Base-by-base conservation (phyloP, 495 filamentous ascomycete species). In the Lophium mytilinum region DNA sequence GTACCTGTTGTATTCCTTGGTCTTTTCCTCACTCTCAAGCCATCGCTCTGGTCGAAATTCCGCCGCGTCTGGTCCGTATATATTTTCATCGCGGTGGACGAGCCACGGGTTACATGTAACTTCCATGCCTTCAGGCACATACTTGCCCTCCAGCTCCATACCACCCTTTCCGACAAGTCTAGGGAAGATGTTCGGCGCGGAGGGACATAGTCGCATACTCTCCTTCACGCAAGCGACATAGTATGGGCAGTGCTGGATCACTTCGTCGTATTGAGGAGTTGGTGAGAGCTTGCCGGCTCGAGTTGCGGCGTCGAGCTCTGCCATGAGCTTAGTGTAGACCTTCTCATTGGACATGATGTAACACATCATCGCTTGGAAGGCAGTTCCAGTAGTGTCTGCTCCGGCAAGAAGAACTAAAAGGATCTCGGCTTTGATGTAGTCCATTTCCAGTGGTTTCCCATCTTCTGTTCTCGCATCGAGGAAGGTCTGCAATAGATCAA, bases 321-420 rank as follows among this genome's bases (percentile, higher is more conserved):
- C 61, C 70, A 81, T 76, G 47, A 88, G 73, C 40, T 71, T 75
- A 7, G 71, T 63, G 64, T 83, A 84, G 0, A 73, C 69, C 0
- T 49, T 36, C 0, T 74, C 71, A 47, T 75, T 70, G 6, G 68
- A 69, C 11, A 85, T 61, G 19, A 87, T 66, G 58, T 80, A 77
- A 19, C 75, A 59, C 42, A 87, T 67, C 40, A 81, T 71, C 1
- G 74, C 76, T 46, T 75, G 75, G 62, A 87, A 76, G 9, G 77
- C 72, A 1, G 77, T 80, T 0, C 80, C 78, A 0, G 78, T 82
- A 10, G 84, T 84, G 57, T 89, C 85, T 8, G 82, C 78, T n/a
- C 82, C 83, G 2, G 83, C 83, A 9, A 85, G 71, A 45, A 83
- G 65, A 15, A 82, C 73, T 0, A 82, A 68, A 2, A 82, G 65